Percentiles rank a stretch among this genome's conserved stretches.
Evolutionary conservation across 163 green algal species (phyloP).

Genomic region (Coccomyxa subellipsoidea): DNA sequence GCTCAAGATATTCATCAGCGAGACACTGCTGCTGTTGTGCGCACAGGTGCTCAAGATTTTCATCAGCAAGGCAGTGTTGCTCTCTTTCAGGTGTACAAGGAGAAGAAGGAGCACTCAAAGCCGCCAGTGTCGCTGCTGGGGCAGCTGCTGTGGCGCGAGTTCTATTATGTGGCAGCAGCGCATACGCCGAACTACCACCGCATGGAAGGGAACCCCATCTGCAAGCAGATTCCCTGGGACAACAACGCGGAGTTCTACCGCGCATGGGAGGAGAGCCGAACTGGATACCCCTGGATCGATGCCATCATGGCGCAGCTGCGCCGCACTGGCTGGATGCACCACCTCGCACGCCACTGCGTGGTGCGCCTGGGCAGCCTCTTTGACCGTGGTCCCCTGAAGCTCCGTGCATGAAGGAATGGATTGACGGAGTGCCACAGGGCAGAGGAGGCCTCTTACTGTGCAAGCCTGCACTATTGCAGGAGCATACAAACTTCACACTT

Average conservation of each 20-base stretch:
- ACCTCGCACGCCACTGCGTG: constrained; percentile 92
- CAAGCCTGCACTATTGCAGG: too few species aligned
- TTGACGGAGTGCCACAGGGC: too few species aligned
- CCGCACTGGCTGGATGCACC: constrained; percentile 91
- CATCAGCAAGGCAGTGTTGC: too few species aligned
- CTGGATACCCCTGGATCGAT: constrained; percentile 76
- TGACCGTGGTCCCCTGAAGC: too few species aligned
- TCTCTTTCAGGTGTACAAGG: constrained; percentile 48
- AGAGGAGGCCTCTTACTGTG: too few species aligned
- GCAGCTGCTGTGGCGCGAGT: constrained; percentile 95
- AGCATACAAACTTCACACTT: too few species aligned
- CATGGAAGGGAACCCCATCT: constrained; percentile 84
- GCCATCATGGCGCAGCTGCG: constrained; percentile 85
- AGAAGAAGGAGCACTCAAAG: constrained; percentile 65
- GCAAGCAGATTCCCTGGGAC: constrained; percentile 81
- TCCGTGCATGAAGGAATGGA: too few species aligned
- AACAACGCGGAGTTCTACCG: constrained; percentile 54
- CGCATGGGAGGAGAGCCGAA: constrained; percentile 68
- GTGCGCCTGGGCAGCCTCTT: not conserved
- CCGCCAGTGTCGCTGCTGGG: constrained; percentile 86
- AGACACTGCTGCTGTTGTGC: too few species aligned
- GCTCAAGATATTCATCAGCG: too few species aligned
- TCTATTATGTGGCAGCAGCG: constrained; percentile 77
- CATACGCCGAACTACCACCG: constrained; percentile 61
- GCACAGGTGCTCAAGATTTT: too few species aligned